These are phyloP conservation scores for Staphylotrichum longicolle DNA, from an alignment of 495 filamentous ascomycete genomes.

Conservation along the genomic window DNA sequence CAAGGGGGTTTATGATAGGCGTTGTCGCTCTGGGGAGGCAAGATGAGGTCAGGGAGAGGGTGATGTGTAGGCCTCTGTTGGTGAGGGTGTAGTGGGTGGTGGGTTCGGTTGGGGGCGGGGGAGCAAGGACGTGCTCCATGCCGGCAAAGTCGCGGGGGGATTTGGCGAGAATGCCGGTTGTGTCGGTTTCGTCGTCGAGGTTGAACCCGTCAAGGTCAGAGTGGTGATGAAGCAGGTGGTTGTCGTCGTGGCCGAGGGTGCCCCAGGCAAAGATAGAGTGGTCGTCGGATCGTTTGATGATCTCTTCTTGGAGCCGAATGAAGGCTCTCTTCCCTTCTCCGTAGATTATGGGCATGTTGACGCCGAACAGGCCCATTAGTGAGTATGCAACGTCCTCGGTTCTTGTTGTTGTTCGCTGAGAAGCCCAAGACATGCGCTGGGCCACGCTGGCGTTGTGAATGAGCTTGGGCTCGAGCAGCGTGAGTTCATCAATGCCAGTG, in stretches of 20 bases:
- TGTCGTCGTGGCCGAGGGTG: constrained; percentile 6
- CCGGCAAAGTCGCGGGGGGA: constrained; percentile 27
- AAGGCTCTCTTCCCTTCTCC: constrained; percentile 41
- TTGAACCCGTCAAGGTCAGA: constrained; percentile 14
- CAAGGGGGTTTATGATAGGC: background rate
- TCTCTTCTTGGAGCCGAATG: constrained; percentile 35
- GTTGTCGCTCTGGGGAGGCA: too few relatives aligned
- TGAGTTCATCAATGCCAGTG: constrained; percentile 25
- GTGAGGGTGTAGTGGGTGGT: constrained; percentile 25
- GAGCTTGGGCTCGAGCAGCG: constrained; percentile 22
- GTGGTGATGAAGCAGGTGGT: constrained; percentile 1
- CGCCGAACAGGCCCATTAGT: constrained; percentile 38
- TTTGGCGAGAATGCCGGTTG: constrained; percentile 15
- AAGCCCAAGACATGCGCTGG: constrained; percentile 38
- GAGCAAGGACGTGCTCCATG: constrained; percentile 14
- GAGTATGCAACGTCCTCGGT: constrained; percentile 43
- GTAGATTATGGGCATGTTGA: constrained; percentile 38
- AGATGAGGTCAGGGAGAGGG: constrained; percentile 19
- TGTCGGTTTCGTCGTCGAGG: constrained; percentile 21
- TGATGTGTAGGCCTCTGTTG: constrained; percentile 31
- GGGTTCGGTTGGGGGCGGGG: constrained; percentile 1
- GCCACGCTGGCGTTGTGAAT: constrained; percentile 25
- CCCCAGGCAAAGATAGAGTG: constrained; percentile 35
- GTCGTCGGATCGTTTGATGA: constrained; percentile 31
- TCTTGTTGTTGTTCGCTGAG: constrained; percentile 29